phyloP scores from a whole-genome alignment of 148 eudicot genomes.

The Vaccinium corymbosum region DNA sequence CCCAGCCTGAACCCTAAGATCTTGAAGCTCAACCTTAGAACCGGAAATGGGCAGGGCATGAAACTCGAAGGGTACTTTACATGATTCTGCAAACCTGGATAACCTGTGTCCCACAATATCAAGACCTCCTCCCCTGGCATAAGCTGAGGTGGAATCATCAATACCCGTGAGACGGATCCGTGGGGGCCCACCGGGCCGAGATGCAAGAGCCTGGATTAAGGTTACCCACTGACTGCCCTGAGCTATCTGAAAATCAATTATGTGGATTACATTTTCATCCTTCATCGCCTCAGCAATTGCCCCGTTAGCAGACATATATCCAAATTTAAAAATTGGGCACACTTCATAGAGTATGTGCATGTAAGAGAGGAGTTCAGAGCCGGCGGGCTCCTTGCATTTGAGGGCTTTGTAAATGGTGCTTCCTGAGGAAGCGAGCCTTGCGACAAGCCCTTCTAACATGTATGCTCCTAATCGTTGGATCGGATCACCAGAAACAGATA shows the following conservation, averaged over 20 bases:
- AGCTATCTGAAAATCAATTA: slow-evolving; percentile 57
- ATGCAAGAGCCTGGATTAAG: slow-evolving; percentile 53
- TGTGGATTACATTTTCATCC: slow-evolving; percentile 45
- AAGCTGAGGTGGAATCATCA: slow-evolving; percentile 42
- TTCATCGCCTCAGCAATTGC: slow-evolving; percentile 54
- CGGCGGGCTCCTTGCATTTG: slow-evolving; percentile 48
- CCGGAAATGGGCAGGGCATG: slow-evolving; percentile 33
- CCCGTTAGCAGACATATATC: slow-evolving; percentile 61
- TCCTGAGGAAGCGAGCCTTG: slow-evolving; percentile 45
- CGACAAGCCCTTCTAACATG: slow-evolving; percentile 60
- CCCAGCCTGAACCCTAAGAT: slow-evolving; percentile 37
- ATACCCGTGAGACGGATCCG: slow-evolving; percentile 49
- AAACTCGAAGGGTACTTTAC: slow-evolving; percentile 49
- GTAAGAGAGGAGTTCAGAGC: slow-evolving; percentile 43
- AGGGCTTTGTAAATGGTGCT: slow-evolving; percentile 49
- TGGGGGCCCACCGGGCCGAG: slow-evolving; percentile 61
- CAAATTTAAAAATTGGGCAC: slow-evolving; percentile 61
- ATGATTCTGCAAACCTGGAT: slow-evolving; percentile 31
- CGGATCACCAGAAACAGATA: slow-evolving; percentile 62
- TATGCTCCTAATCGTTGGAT: slow-evolving; percentile 58
- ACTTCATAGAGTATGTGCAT: slow-evolving; percentile 55
- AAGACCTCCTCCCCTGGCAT: slow-evolving; percentile 49
- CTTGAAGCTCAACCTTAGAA: slow-evolving; percentile 21
- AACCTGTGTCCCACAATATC: slow-evolving; percentile 40
- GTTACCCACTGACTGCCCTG: slow-evolving; percentile 61